Base-by-base conservation (phyloP, 1,284 basidiomycete species). In the Leccinum griseonigrum region DNA sequence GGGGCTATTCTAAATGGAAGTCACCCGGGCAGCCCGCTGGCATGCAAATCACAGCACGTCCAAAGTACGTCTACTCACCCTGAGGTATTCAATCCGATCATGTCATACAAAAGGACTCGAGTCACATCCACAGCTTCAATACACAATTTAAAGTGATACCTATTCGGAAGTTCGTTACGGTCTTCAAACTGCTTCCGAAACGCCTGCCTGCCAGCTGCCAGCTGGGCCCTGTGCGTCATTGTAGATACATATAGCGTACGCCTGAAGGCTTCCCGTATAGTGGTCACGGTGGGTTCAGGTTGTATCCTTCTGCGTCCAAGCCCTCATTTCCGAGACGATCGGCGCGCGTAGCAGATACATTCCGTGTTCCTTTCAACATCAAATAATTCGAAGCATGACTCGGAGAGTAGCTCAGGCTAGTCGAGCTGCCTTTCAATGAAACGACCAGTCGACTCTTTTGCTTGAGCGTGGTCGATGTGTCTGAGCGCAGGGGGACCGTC, bases 401-500 rank as follows among this genome's bases (percentile, higher is more conserved):
- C 22, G 22, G 22, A 43, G 38, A 43, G n/a, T n/a, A n/a, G 4
- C n/a, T 22, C 22, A 22, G 22, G 22, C 22, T 40, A n/a, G n/a
- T 43, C n/a, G 8, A n/a, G 9, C 16, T 43, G n/a, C 40, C 16
- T 18, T n/a, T 22, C 22, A 22, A 22, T 43, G n/a, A 43, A n/a
- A 43, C 8, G 9, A n/a, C 40, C 40, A 43, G n/a, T 43, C 40
- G n/a, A 43, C 16, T 43, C 40, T 43, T 10, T 43, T 38, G 2
- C 16, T n/a, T 43, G n/a, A 43, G n/a, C 18, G 40, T 43, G 40
- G 40, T 43, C 40, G n/a, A 87, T 40, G 36, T 14, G 14, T 3
- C 36, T 22, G 22, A 22, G 22, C 22, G 22, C 22, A 22, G 22
- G 22, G 22, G 22, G 22, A 22, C 22, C 22, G 22, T 22, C 22